Evolutionary conservation across 257 asterid species (phyloP).

Genomic region (Solanum etuberosum): DNA sequence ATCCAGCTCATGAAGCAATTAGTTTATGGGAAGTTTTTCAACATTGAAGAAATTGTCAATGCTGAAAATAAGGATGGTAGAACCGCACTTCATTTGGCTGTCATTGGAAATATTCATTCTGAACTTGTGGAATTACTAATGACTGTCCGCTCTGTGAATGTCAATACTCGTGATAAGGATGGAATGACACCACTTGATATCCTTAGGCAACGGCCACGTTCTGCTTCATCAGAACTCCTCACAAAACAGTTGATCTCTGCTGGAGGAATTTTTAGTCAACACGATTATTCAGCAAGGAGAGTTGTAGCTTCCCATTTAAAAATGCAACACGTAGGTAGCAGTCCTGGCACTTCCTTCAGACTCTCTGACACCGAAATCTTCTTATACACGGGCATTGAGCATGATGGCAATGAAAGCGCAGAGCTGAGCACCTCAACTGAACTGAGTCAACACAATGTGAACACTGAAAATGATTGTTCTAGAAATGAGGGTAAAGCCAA

Average conservation of each 20-base stretch:
- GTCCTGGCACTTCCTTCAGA: slow-evolving; percentile 85
- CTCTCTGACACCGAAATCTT: slow-evolving; percentile 73
- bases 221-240: slow-evolving; percentile 61
- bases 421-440: slow-evolving; percentile 35
- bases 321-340: slow-evolving; percentile 58
- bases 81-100: slow-evolving; percentile 77
- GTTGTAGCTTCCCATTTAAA: slow-evolving; percentile 64
- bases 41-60: slow-evolving; percentile 43
- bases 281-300: slow-evolving; percentile 57
- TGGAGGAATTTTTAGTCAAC: slow-evolving; percentile 64
- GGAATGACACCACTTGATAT: slow-evolving; percentile 84
- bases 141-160: slow-evolving; percentile 41
- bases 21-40: slow-evolving; percentile 32
- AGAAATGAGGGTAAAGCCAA: slow-evolving; percentile 17
- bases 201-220: slow-evolving; percentile 50
- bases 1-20: slow-evolving; percentile 58
- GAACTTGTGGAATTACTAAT: slow-evolving; percentile 72
- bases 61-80: slow-evolving; percentile 39
- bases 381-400: slow-evolving; percentile 53
- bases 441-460: slow-evolving; percentile 12
- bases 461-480: slow-evolving; percentile 5
- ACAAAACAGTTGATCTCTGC: slow-evolving; percentile 65
- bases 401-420: slow-evolving; percentile 26
- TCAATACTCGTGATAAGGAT: slow-evolving; percentile 54
- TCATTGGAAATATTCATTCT: slow-evolving; percentile 62